phyloP scores from a whole-genome alignment of 1,284 basidiomycete genomes.

The Schizopora paradoxa region DNA sequence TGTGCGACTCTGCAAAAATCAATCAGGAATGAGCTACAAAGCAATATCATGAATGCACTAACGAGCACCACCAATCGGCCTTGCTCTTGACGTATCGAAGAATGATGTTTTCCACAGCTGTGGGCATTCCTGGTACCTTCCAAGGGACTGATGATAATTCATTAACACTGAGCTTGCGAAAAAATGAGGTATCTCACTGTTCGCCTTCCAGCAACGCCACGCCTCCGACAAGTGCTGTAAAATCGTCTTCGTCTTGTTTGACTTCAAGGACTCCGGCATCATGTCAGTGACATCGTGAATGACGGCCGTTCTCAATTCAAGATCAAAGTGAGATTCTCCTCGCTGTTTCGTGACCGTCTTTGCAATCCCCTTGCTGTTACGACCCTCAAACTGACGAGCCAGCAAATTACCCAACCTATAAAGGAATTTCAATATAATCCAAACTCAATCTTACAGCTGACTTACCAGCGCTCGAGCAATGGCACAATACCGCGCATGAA shows the following conservation, averaged over 20 bases:
- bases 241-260: conserved; percentile 99
- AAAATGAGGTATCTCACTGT: conserved; percentile 51
- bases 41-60: conserved; percentile 41
- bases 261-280: conserved; percentile 99
- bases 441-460: too few relatives aligned
- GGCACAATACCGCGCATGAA: conserved; percentile 99
- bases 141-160: conserved; percentile 59
- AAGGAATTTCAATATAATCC: conserved; percentile 5
- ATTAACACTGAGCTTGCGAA: not conserved
- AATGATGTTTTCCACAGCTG: conserved; percentile 98
- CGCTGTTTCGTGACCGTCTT: conserved; percentile 99
- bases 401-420: conserved; percentile 89
- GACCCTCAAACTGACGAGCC: conserved; percentile 95
- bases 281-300: conserved; percentile 99
- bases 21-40: conserved; percentile 3
- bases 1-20: conserved; percentile 65
- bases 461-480: conserved; percentile 87
- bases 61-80: conserved; percentile 98
- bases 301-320: conserved; percentile 95
- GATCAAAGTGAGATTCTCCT: conserved; percentile 97
- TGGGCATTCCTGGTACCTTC: conserved; percentile 97
- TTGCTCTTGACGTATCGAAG: conserved; percentile 99
- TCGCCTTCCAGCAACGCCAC: conserved; percentile 99
- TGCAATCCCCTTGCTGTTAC: conserved; percentile 93
- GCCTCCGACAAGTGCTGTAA: conserved; percentile 96